phyloP scores from a whole-genome alignment of 371 early-diverging fungal genomes.

The Batkoa obscura region DNA sequence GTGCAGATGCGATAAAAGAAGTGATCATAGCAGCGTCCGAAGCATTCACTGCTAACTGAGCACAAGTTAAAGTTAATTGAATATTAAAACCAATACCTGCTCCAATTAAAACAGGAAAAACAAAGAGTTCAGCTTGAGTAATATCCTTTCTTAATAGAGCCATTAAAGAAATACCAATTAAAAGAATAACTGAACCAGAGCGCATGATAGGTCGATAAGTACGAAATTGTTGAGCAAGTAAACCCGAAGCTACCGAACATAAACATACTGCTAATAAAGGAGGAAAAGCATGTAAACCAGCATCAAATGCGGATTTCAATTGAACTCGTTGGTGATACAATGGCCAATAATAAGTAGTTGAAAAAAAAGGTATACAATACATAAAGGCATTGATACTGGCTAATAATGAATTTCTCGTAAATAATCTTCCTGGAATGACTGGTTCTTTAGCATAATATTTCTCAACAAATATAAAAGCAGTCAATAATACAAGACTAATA shows the following conservation, averaged over 20 bases:
- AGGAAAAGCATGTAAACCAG: slow-evolving; percentile 24
- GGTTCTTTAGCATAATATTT: slow-evolving; percentile 31
- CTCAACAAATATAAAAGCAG: slow-evolving; percentile 33
- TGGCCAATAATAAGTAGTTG: not conserved
- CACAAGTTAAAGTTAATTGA: slow-evolving; percentile 33
- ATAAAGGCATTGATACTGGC: slow-evolving; percentile 21
- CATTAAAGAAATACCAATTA: slow-evolving; percentile 16
- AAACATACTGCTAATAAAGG: slow-evolving; percentile 23
- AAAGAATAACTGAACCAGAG: slow-evolving; percentile 19
- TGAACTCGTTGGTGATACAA: not conserved
- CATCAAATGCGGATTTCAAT: slow-evolving; percentile 4
- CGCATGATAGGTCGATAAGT: slow-evolving; percentile 20
- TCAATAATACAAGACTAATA: slow-evolving; percentile 41
- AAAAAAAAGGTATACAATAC: slow-evolving; percentile 45
- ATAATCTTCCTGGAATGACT: slow-evolving; percentile 28
- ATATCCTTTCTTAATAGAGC: not conserved
- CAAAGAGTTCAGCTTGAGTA: not conserved
- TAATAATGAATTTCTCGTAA: slow-evolving; percentile 17
- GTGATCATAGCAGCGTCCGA: slow-evolving; percentile 37
- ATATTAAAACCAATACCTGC: slow-evolving; percentile 35
- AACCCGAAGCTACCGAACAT: slow-evolving; percentile 19
- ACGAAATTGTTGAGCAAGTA: slow-evolving; percentile 22
- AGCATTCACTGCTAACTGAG: slow-evolving; percentile 27
- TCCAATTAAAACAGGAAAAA: slow-evolving; percentile 14
- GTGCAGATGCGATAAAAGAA: slow-evolving; percentile 32